Base-by-base conservation (phyloP, 1,139 yeast species). In the Saccharomyces pastorianus region DNA sequence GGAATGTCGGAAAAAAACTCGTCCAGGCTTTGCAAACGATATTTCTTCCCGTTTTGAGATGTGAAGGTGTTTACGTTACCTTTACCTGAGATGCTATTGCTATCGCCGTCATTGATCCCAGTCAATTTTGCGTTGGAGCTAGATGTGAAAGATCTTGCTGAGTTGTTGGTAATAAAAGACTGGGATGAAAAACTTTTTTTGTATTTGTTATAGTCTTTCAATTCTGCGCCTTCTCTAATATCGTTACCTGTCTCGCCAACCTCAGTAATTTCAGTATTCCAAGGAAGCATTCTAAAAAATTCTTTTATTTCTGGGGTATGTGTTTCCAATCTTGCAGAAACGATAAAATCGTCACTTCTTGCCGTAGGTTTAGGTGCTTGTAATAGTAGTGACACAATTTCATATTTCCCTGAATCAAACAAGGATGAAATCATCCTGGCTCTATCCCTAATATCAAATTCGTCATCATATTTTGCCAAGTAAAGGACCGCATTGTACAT, bases 401-500 rank as follows among this genome's bases (percentile, higher is more conserved):
- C 83, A 48, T 71, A 70, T 53, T 78, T 76, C 61, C 67, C 59
- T 53, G 72, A 56, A 31, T 67, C 64, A 58, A 73, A 59, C 78
- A 75, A 49, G 78, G 78, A 80, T 42, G 80, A 74, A 47, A 89
- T 75, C 75, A 86, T 77, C 59, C 99, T 77, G 0, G 96, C 88
- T 55, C 95, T 78, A 65, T 95, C 99, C 58, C 99, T 78, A 0
- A 88, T 81, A 65, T 89, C 97, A 63, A 83, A 83, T 6, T 82
- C 80, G 7, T 77, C 72, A 67, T 95, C 99, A 66, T 84, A 88
- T 58, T 84, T 82, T 13, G 90, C 81, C 52, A 89, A 72, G 17
- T 82, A 82, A 54, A 88, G 71, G 1, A 81, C 78, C 64, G 84
- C 78, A 41, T 80, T 80, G 61, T 87, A 84, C 76, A 84, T 74